Evolutionary conservation across 2,329 filamentous ascomycete genomes (phyloP).

Genomic region (Claviceps purpurea): DNA sequence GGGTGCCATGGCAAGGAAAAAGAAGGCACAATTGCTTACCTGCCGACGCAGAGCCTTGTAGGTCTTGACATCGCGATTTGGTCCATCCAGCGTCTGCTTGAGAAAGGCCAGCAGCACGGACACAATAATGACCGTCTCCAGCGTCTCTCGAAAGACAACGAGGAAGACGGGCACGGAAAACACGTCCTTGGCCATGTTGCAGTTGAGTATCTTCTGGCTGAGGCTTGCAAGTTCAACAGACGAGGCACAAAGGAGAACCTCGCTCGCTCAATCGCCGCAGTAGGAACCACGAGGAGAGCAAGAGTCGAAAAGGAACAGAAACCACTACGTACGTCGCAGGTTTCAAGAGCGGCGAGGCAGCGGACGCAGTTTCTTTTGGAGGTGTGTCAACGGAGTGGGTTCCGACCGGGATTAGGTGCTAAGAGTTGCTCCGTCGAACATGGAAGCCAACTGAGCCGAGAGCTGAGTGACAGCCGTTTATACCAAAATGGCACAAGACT

Average conservation of each 20-base stretch:
- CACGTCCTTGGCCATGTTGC: conserved; percentile 52
- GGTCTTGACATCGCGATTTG: conserved; percentile 43
- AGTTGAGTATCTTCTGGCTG: conserved; percentile 5
- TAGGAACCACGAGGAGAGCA: neutral
- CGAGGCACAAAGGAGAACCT: neutral
- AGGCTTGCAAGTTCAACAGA: neutral
- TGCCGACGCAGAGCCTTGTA: conserved; percentile 58
- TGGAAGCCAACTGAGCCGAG: no score
- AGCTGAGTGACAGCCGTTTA: no score
- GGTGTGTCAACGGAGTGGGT: neutral
- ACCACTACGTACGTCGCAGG: neutral
- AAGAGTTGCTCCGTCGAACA: no score
- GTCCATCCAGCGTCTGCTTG: conserved; percentile 61
- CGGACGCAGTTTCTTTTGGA: neutral
- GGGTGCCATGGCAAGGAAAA: neutral
- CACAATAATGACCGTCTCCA: conserved; percentile 75
- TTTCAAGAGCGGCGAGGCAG: neutral
- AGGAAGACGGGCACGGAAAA: conserved; percentile 78
- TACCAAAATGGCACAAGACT: no score
- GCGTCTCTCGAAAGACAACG: conserved; percentile 73
- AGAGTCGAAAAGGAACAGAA: neutral
- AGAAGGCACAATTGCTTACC: conserved; percentile 23
- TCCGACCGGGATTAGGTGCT: neutral
- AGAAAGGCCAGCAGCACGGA: conserved; percentile 78
- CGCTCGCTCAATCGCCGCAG: neutral